A percentile compares a stretch with the other conserved stretches of the same genome.
Evolutionary conservation across 805 yeast species (phyloP).

Genomic region (Wickerhamiella brachini): DNA sequence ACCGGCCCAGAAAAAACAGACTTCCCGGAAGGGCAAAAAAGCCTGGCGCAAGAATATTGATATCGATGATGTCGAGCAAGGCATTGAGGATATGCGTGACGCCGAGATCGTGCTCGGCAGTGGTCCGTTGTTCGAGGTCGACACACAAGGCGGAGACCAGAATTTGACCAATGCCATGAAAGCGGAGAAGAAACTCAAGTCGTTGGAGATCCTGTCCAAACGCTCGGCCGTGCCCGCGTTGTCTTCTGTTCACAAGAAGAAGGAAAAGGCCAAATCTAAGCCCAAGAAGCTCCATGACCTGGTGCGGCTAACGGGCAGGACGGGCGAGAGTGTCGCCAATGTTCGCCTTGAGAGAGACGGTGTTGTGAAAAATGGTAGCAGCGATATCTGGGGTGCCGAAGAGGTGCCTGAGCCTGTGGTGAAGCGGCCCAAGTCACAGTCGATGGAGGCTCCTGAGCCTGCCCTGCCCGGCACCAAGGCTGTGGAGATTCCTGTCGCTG

Average conservation of each 20-base stretch:
- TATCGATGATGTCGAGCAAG: conserved; percentile 59
- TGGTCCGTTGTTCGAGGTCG: conserved; percentile 46
- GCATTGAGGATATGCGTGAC: conserved; percentile 57
- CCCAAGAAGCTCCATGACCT: conserved; percentile 49
- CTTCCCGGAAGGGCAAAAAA: conserved; percentile 83
- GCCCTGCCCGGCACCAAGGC: conserved; percentile 18
- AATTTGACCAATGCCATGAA: conserved; percentile 28
- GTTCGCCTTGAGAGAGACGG: conserved; percentile 54
- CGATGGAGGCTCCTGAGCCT: conserved; percentile 12
- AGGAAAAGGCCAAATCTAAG: conserved; percentile 21
- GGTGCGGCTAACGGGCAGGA: conserved; percentile 66
- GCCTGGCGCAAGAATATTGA: conserved; percentile 92
- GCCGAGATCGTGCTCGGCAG: conserved; percentile 30
- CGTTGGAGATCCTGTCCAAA: conserved; percentile 58
- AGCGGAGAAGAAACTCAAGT: conserved; percentile 35
- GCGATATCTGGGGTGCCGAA: conserved; percentile 60
- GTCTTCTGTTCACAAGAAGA: conserved; percentile 25
- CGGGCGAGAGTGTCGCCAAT: conserved; percentile 30
- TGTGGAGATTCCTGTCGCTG: conserved; percentile 53
- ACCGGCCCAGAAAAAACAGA: conserved; percentile 45
- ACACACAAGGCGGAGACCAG: conserved; percentile 47
- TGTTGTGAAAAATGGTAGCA: conserved; percentile 31
- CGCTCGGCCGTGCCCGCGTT: conserved; percentile 69
- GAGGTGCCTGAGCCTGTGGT: conserved; percentile 8
- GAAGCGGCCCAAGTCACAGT: conserved; percentile 3